Evolutionary conservation across 139 green algal species (phyloP).

Genomic region (Dunaliella primolecta): DNA sequence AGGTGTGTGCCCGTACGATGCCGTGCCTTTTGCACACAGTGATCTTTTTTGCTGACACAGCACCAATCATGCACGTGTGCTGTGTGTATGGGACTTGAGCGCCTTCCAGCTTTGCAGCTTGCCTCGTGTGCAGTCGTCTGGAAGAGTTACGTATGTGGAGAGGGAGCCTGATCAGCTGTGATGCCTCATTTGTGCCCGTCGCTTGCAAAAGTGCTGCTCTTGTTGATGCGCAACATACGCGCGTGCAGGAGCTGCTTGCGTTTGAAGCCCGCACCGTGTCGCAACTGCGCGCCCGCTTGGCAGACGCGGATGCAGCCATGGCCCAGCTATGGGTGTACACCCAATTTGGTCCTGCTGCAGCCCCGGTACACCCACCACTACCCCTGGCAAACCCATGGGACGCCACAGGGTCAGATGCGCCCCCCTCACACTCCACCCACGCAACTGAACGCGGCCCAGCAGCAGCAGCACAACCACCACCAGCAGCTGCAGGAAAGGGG

Average conservation of each 20-base stretch:
- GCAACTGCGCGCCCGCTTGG: not conserved
- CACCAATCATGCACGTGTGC: no score
- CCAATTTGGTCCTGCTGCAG: constrained; percentile 2
- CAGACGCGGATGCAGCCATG: not conserved
- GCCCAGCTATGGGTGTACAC: constrained; percentile 14
- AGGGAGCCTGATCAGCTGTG: no score
- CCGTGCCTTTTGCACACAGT: no score
- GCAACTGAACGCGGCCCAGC: not conserved
- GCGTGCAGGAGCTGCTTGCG: not conserved
- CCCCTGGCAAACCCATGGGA: not conserved
- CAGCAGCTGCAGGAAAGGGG: not conserved
- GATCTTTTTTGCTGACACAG: no score
- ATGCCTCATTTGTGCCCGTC: no score
- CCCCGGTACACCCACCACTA: not conserved
- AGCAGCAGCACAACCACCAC: not conserved
- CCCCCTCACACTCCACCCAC: not conserved
- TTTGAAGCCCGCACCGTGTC: not conserved
- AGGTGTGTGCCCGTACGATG: not conserved
- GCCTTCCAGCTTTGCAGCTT: no score
- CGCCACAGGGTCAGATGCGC: not conserved
- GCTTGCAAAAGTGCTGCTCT: no score
- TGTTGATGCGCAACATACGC: no score
- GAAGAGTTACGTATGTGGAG: no score
- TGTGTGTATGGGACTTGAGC: no score
- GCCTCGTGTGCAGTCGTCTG: no score